Evolutionary conservation across 2,329 filamentous ascomycete species (phyloP).

Genomic region (Ilyonectria destructans): DNA sequence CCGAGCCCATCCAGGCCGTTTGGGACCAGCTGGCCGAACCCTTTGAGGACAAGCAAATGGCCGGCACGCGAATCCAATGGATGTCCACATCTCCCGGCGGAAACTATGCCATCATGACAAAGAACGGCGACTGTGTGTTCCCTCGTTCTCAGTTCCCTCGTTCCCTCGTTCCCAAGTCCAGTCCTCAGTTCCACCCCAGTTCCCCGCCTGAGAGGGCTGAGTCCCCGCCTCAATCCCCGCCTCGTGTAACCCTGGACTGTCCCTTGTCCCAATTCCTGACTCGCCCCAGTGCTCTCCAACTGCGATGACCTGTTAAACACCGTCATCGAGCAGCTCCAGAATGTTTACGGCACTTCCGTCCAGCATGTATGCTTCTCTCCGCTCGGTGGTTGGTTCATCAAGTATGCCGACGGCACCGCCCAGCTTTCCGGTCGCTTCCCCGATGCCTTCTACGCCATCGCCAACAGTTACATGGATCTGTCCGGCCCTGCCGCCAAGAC

Average conservation of each 20-base stretch:
- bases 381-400: slow-evolving; percentile 32
- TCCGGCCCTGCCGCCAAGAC: neutral
- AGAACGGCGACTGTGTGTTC: slow-evolving; percentile 22
- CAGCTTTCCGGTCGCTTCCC: slow-evolving; percentile 25
- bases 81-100: slow-evolving; percentile 22
- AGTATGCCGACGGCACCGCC: slow-evolving; percentile 20
- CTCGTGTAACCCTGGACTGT: neutral
- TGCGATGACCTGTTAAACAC: slow-evolving; percentile 7
- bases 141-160: too few species aligned
- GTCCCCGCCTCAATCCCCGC: neutral
- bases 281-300: slow-evolving; percentile 30
- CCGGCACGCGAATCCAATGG: slow-evolving; percentile 28
- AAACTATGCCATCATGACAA: slow-evolving; percentile 30
- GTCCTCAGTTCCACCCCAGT: neutral
- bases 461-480: slow-evolving; percentile 10
- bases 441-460: slow-evolving; percentile 25
- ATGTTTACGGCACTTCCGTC: neutral
- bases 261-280: neutral
- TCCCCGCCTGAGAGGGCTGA: neutral
- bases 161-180: too few species aligned
- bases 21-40: slow-evolving; percentile 29
- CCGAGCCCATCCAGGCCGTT: slow-evolving; percentile 16
- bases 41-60: slow-evolving; percentile 29
- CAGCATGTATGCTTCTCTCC: slow-evolving; percentile 27
- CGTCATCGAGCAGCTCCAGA: slow-evolving; percentile 13